These are phyloP conservation scores for Yamadazyma paraphyllophila DNA, from an alignment of 805 yeast species.

Conservation along the genomic window DNA sequence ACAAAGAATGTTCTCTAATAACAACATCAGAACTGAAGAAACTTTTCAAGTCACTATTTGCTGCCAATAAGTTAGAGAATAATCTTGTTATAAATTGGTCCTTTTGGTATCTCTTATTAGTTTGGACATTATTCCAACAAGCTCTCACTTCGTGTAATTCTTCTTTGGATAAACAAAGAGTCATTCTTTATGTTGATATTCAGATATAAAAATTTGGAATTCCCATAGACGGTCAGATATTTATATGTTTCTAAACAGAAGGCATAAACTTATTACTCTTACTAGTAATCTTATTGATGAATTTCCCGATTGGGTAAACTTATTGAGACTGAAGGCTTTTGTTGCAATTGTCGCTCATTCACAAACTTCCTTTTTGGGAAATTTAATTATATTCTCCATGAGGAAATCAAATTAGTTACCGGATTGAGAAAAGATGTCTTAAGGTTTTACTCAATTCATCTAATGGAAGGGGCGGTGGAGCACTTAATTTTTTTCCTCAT, in stretches of 20 bases:
- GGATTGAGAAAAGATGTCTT: constrained; percentile 1
- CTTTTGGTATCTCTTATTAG: constrained; percentile 27
- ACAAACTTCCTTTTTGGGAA: constrained; percentile 10
- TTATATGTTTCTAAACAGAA: constrained; percentile 2
- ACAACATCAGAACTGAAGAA: constrained; percentile 21
- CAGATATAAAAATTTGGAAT: neutral
- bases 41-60: constrained; percentile 25
- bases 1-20: constrained; percentile 27
- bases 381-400: constrained; percentile 5
- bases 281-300: constrained; percentile 8
- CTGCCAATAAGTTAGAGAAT: constrained; percentile 32
- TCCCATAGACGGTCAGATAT: neutral
- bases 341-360: constrained; percentile 2
- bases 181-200: constrained; percentile 8
- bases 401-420: constrained; percentile 6
- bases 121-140: constrained; percentile 35
- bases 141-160: constrained; percentile 20
- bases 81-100: constrained; percentile 30
- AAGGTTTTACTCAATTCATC: neutral
- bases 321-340: neutral
- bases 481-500: neutral
- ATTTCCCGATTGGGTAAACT: constrained; percentile 8
- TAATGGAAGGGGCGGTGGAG: constrained; percentile 1
- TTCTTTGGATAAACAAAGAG: constrained; percentile 10
- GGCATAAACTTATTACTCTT: constrained; percentile 5